A percentile compares a stretch with the other conserved stretches of the same genome.
These are phyloP conservation scores for Candida anglica DNA, from an alignment of 805 yeast species.

Conservation along the genomic window DNA sequence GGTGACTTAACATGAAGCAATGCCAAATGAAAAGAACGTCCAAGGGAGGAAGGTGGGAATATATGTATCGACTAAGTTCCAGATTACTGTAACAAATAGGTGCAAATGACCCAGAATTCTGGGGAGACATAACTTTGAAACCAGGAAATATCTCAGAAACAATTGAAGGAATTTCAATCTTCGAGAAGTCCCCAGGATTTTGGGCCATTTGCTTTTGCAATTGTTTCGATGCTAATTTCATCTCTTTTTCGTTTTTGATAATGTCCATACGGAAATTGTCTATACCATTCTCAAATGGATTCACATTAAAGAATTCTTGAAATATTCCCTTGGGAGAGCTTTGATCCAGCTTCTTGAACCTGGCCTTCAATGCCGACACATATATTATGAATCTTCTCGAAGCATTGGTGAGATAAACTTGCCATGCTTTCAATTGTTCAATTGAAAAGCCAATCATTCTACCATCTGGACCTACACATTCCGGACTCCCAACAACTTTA, in stretches of 20 bases:
- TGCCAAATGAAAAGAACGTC: constrained; percentile 23
- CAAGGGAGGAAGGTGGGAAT: constrained; percentile 19
- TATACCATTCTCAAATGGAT: constrained; percentile 1
- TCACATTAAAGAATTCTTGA: too few species aligned
- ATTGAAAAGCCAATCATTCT: not conserved
- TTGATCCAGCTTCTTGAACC: not conserved
- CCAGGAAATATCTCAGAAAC: constrained; percentile 3
- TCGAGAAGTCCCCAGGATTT: too few species aligned
- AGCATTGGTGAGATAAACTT: constrained; percentile 17
- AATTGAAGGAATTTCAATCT: not conserved
- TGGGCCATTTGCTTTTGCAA: too few species aligned
- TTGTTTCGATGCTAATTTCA: too few species aligned
- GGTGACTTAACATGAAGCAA: constrained; percentile 15
- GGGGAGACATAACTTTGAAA: too few species aligned
- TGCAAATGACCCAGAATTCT: too few species aligned
- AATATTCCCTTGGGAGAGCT: too few species aligned
- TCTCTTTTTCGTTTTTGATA: too few species aligned
- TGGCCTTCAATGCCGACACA: constrained; percentile 11
- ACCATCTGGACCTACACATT: not conserved
- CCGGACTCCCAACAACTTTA: constrained; percentile 4
- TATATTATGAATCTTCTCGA: constrained; percentile 17
- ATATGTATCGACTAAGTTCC: too few species aligned
- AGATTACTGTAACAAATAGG: too few species aligned
- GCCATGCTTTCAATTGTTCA: constrained; percentile 14
- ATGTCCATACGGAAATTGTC: constrained; percentile 3